These are phyloP conservation scores for Candida succiphila DNA, from an alignment of 805 yeast genomes.

Conservation along the genomic window DNA sequence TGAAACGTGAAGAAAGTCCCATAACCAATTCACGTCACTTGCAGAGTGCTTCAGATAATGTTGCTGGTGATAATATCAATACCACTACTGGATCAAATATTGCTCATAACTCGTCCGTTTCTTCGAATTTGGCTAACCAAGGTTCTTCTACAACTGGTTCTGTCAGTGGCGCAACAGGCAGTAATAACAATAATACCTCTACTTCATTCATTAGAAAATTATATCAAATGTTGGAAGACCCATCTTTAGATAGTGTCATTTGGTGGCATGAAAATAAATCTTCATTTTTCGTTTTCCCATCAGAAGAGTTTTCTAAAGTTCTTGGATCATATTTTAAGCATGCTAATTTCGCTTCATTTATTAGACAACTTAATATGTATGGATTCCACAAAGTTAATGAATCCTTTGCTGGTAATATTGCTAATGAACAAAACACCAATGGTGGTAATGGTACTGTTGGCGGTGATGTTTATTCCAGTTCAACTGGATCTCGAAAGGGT, in stretches of 20 bases:
- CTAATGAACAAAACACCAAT: neutral
- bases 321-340: constrained; percentile 63
- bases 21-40: too few relatives aligned
- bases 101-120: too few relatives aligned
- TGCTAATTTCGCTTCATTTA: constrained; percentile 71
- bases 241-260: constrained; percentile 58
- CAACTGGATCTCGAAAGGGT: constrained; percentile 4
- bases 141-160: neutral
- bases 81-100: neutral
- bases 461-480: neutral
- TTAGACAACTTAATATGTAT: constrained; percentile 73
- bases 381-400: constrained; percentile 71
- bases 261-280: constrained; percentile 62
- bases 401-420: constrained; percentile 20
- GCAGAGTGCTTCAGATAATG: neutral
- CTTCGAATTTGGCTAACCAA: too few relatives aligned
- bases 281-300: constrained; percentile 73
- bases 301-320: constrained; percentile 78
- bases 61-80: neutral
- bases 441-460: constrained; percentile 1
- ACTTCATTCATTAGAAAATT: constrained; percentile 72
- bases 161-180: neutral
- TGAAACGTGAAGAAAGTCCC: too few relatives aligned
- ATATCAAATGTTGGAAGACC: constrained; percentile 84
- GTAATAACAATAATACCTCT: constrained; percentile 13